phyloP scores from a whole-genome alignment of 371 early-diverging fungal species.

The Zychaea mexicana region DNA sequence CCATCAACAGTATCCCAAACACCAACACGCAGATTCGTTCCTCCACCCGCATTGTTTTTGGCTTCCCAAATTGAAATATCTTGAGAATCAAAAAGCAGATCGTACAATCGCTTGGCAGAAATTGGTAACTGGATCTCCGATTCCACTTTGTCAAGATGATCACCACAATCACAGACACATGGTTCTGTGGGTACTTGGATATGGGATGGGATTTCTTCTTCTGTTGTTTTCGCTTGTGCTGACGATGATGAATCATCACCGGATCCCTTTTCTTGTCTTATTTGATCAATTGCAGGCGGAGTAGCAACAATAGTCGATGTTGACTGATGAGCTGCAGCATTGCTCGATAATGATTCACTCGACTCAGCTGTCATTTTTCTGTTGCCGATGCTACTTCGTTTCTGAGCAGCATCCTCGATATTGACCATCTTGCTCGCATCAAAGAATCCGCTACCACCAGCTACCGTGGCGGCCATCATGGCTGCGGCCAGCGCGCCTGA shows the following conservation, averaged over 20 bases:
- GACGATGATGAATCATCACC: not conserved
- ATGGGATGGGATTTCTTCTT: conserved; percentile 37
- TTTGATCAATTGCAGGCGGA: not conserved
- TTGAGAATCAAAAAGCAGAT: conserved; percentile 54
- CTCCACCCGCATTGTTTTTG: conserved; percentile 46
- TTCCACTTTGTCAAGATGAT: conserved; percentile 69
- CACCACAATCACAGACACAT: conserved; percentile 62
- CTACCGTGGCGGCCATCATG: conserved; percentile 55
- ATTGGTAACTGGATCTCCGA: conserved; percentile 54
- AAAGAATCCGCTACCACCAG: conserved; percentile 47
- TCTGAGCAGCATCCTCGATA: conserved; percentile 20
- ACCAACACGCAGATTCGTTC: conserved; percentile 18
- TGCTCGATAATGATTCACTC: not conserved
- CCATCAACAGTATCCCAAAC: conserved; percentile 18
- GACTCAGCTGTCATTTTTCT: conserved; percentile 1
- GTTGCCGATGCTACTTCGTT: not conserved
- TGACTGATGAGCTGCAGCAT: not conserved
- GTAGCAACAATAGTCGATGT: not conserved
- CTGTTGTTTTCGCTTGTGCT: not conserved
- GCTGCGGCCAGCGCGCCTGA: conserved; percentile 53
- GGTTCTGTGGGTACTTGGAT: conserved; percentile 54
- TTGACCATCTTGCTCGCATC: conserved; percentile 28
- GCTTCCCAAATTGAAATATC: conserved; percentile 47
- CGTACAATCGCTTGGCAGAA: conserved; percentile 64
- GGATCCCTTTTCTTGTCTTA: not conserved